Conservation (phyloP, 305 asterid species). For the Lippia alba region DNA sequence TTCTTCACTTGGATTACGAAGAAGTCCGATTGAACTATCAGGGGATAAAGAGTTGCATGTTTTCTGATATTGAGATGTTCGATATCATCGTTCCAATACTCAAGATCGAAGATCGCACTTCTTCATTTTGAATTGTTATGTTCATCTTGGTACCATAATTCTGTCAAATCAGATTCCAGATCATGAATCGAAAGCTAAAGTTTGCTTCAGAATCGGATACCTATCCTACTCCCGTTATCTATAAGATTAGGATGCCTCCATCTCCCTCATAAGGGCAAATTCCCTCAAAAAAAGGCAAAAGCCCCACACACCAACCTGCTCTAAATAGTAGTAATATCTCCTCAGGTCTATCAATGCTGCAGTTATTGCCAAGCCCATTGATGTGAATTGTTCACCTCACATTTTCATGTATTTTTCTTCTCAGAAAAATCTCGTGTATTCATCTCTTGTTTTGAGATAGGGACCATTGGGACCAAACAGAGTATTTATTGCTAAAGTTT, state of each 20-base stretch:
- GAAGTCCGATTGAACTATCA: too few relatives aligned
- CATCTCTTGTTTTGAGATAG: constrained; percentile 24
- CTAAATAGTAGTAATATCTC: not conserved
- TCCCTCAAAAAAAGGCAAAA: not conserved
- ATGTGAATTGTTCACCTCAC: too few relatives aligned
- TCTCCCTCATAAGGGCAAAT: not conserved
- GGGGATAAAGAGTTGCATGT: too few relatives aligned
- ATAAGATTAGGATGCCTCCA: not conserved
- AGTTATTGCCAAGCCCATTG: constrained; percentile 17
- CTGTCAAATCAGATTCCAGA: too few relatives aligned
- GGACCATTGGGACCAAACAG: constrained; percentile 37
- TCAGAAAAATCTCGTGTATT: too few relatives aligned
- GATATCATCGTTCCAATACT: too few relatives aligned
- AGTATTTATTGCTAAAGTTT: constrained; percentile 30
- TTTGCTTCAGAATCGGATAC: not conserved
- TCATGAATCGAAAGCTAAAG: not conserved
- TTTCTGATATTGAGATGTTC: too few relatives aligned
- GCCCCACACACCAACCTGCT: not conserved
- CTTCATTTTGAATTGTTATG: too few relatives aligned
- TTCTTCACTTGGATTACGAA: too few relatives aligned
- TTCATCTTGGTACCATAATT: too few relatives aligned
- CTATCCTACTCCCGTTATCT: not conserved
- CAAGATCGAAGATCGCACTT: too few relatives aligned
- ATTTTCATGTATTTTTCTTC: too few relatives aligned
- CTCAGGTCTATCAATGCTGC: not conserved